These are phyloP conservation scores for Rhodotorula sphaerocarpa DNA, from an alignment of 768 basidiomycete species.

Conservation along the genomic window DNA sequence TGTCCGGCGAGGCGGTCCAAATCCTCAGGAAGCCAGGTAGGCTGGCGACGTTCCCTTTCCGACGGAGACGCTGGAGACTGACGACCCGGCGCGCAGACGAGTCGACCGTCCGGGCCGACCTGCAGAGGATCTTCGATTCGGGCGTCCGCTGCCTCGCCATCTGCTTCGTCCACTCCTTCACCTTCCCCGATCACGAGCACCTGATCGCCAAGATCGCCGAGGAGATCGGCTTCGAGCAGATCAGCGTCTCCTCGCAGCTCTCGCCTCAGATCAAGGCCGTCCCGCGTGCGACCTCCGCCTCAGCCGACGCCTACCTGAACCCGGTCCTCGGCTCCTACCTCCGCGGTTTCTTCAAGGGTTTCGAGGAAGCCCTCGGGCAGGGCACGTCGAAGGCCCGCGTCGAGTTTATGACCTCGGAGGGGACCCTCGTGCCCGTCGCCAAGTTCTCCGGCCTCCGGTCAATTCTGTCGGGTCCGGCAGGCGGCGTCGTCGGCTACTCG, in stretches of 20 bases:
- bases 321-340: conserved; percentile 76
- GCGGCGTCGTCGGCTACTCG: conserved; percentile 91
- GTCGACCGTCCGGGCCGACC: conserved; percentile 52
- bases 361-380: conserved; percentile 49
- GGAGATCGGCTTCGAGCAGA: conserved; percentile 74
- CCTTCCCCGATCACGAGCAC: conserved; percentile 59
- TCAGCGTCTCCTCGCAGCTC: conserved; percentile 79
- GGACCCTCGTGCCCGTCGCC: conserved; percentile 65
- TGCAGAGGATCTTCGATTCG: conserved; percentile 63
- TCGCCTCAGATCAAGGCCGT: conserved; percentile 94
- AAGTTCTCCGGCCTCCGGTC: conserved; percentile 91
- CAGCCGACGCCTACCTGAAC: conserved; percentile 90
- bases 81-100: conserved; percentile 46
- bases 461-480: conserved; percentile 64
- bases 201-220: conserved; percentile 64
- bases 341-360: conserved; percentile 82
- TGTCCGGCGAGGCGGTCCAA: conserved; percentile 50
- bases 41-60: too few relatives aligned
- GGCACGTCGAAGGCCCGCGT: conserved; percentile 55
- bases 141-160: conserved; percentile 85
- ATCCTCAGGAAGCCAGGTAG: conserved; percentile 22
- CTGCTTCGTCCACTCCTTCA: conserved; percentile 79
- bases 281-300: conserved; percentile 80
- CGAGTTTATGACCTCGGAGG: conserved; percentile 95
- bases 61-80: conserved; percentile 42